These are phyloP conservation scores for Pichia californica DNA, from an alignment of 805 yeast species.

Conservation along the genomic window DNA sequence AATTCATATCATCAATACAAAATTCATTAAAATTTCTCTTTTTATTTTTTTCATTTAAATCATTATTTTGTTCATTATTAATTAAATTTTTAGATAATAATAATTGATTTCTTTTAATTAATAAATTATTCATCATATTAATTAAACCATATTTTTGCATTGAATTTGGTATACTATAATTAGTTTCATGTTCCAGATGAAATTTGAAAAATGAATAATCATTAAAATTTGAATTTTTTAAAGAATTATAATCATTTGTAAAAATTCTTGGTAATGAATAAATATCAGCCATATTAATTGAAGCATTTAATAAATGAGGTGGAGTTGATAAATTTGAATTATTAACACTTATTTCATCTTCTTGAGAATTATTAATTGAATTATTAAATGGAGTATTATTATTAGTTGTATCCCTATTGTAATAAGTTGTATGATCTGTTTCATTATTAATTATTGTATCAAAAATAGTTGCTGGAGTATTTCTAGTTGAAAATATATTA, in stretches of 20 bases:
- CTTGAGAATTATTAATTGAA: background rate
- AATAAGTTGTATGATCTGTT: background rate
- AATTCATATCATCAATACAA: slow-evolving; percentile 1
- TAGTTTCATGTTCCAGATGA: slow-evolving; percentile 22
- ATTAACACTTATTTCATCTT: background rate
- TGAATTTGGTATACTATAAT: slow-evolving; percentile 12
- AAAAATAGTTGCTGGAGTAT: background rate
- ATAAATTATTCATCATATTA: slow-evolving; percentile 22
- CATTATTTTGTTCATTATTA: background rate
- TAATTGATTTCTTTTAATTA: slow-evolving; percentile 13
- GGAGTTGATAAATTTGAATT: slow-evolving; percentile 3
- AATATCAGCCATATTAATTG: background rate
- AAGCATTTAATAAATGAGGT: background rate
- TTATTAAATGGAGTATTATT: background rate
- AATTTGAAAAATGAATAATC: slow-evolving; percentile 22
- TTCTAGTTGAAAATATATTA: background rate
- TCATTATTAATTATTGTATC: background rate
- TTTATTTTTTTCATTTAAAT: background rate
- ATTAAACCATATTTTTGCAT: slow-evolving; percentile 22
- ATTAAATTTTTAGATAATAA: background rate
- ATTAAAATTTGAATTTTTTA: background rate
- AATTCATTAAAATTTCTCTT: slow-evolving; percentile 17
- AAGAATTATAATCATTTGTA: background rate
- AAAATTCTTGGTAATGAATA: background rate
- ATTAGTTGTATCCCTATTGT: background rate